Evolutionary conservation across 805 yeast genomes (phyloP).

Genomic region (Hanseniaspora meyeri): DNA sequence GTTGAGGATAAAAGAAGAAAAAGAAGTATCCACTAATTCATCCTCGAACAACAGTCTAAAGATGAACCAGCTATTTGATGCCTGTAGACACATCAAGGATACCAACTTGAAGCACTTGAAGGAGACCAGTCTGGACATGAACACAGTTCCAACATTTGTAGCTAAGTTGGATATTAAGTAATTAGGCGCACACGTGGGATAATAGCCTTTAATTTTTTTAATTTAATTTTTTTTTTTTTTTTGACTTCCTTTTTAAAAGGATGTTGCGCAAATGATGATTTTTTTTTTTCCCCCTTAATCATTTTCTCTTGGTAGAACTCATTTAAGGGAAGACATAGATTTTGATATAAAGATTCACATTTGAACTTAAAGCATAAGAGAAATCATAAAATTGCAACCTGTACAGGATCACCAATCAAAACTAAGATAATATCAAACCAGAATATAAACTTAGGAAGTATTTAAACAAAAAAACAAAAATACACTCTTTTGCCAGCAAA

Average conservation of each 20-base stretch:
- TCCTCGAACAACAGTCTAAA: background rate
- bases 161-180: background rate
- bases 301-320: no score
- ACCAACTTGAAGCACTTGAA: background rate
- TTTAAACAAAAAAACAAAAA: no score
- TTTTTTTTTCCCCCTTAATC: no score
- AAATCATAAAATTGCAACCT: no score
- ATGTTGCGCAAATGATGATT: no score
- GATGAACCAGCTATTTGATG: background rate
- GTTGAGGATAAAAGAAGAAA: slow-evolving; percentile 30
- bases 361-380: no score
- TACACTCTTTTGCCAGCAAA: no score
- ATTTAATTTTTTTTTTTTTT: background rate
- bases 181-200: background rate
- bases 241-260: background rate
- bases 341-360: no score
- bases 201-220: background rate
- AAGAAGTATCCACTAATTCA: slow-evolving; percentile 16
- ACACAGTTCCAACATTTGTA: slow-evolving; percentile 8
- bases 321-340: no score
- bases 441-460: no score
- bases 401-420: no score
- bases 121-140: slow-evolving; percentile 8
- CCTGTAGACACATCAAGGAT: slow-evolving; percentile 17
- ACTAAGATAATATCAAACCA: no score